Conservation (phyloP, 2,329 filamentous ascomycete species). For the Aspergillus thermomutatus region DNA sequence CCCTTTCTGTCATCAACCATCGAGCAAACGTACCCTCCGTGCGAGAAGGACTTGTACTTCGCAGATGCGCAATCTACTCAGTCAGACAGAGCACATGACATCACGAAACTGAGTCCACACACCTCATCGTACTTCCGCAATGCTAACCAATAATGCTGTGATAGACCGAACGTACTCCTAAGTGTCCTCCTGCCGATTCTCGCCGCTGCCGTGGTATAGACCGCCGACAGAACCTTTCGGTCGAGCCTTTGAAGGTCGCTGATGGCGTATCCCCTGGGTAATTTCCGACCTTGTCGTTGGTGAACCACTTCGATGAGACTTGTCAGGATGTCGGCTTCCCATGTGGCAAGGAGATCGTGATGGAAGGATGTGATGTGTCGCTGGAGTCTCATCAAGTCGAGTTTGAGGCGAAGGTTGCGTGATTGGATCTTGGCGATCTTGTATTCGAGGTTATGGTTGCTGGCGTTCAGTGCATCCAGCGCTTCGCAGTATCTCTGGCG, state of each 20-base stretch:
- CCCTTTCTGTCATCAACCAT: slow-evolving; percentile 28
- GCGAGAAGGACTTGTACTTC: slow-evolving; percentile 26
- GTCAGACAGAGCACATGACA: not conserved
- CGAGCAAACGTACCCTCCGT: slow-evolving; percentile 30
- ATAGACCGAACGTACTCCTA: slow-evolving; percentile 22
- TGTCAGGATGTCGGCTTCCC: slow-evolving; percentile 35
- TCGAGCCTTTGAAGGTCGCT: slow-evolving; percentile 13
- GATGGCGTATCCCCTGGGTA: slow-evolving; percentile 20
- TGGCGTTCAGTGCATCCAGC: slow-evolving; percentile 19
- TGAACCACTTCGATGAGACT: slow-evolving; percentile 33
- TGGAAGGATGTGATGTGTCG: slow-evolving; percentile 23
- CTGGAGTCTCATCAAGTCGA: slow-evolving; percentile 25
- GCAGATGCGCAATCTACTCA: slow-evolving; percentile 26
- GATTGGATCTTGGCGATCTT: slow-evolving; percentile 21
- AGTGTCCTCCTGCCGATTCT: slow-evolving; percentile 22
- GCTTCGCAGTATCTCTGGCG: slow-evolving; percentile 17
- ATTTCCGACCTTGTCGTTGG: slow-evolving; percentile 18
- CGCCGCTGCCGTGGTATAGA: slow-evolving; percentile 26
- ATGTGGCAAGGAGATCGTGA: slow-evolving; percentile 27
- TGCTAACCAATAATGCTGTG: slow-evolving; percentile 21
- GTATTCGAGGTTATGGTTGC: slow-evolving; percentile 25
- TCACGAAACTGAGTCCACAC: slow-evolving; percentile 1
- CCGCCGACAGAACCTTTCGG: slow-evolving; percentile 17
- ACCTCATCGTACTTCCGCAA: slow-evolving; percentile 30
- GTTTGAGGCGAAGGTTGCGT: slow-evolving; percentile 19